Conservation (phyloP, 257 asterid genomes). For the Fraxinus excelsior region DNA sequence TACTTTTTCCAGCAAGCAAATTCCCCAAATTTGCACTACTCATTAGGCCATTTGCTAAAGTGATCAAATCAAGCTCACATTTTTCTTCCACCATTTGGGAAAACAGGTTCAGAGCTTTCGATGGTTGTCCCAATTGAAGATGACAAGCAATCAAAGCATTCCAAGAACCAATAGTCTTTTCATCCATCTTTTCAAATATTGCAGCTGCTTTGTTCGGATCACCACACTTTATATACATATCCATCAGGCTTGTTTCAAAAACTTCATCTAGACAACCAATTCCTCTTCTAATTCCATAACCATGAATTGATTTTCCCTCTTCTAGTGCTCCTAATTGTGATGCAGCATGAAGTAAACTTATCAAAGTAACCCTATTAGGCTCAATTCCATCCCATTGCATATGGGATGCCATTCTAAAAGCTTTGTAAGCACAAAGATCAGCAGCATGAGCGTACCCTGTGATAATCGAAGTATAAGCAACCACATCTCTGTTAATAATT, state of each 20-base stretch:
- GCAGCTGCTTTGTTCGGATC: slow-evolving; percentile 32
- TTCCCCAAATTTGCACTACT: slow-evolving; percentile 47
- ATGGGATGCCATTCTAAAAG: slow-evolving; percentile 39
- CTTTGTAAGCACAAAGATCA: slow-evolving; percentile 31
- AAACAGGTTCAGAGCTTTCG: slow-evolving; percentile 41
- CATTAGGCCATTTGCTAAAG: slow-evolving; percentile 51
- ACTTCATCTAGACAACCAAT: slow-evolving; percentile 48
- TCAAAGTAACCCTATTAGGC: slow-evolving; percentile 66
- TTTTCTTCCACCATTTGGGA: slow-evolving; percentile 36
- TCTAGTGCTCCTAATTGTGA: slow-evolving; percentile 33
- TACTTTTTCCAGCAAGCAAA: slow-evolving; percentile 47
- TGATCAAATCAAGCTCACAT: slow-evolving; percentile 45
- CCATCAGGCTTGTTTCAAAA: slow-evolving; percentile 54
- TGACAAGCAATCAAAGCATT: slow-evolving; percentile 54
- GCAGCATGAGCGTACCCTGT: slow-evolving; percentile 46
- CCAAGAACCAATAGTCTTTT: slow-evolving; percentile 43
- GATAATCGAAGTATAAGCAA: slow-evolving; percentile 56
- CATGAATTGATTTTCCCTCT: slow-evolving; percentile 56
- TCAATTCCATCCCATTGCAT: slow-evolving; percentile 57
- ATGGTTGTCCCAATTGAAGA: slow-evolving; percentile 40
- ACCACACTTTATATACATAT: slow-evolving; percentile 56
- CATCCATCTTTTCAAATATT: slow-evolving; percentile 32
- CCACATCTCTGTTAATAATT: slow-evolving; percentile 54
- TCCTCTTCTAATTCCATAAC: slow-evolving; percentile 57
- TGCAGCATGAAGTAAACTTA: slow-evolving; percentile 61